Conservation (phyloP, 1,139 yeast species). For the Hemisphaericaspora lyxosophila region DNA sequence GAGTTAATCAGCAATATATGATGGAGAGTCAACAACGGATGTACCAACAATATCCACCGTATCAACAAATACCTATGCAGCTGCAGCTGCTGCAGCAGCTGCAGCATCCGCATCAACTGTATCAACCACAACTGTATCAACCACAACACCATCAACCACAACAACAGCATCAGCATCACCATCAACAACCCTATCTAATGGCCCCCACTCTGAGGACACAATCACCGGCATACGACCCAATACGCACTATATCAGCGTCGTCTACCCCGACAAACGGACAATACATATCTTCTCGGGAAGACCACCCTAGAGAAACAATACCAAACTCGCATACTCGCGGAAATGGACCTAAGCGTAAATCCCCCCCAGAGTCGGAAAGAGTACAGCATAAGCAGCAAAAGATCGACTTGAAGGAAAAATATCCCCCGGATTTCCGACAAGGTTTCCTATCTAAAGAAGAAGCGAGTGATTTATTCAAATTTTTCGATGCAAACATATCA, state of each 20-base stretch:
- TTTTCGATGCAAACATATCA: slow-evolving; percentile 56
- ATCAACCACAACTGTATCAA: slow-evolving; percentile 1
- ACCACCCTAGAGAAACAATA: not conserved
- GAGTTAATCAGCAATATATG: slow-evolving; percentile 31
- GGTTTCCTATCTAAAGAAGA: slow-evolving; percentile 38
- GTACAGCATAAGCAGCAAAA: slow-evolving; percentile 8
- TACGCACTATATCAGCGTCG: no score
- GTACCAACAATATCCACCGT: slow-evolving; percentile 12
- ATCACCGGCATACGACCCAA: not conserved
- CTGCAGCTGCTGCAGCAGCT: no score
- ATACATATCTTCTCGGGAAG: not conserved
- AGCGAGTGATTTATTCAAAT: slow-evolving; percentile 51
- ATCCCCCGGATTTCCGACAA: slow-evolving; percentile 37
- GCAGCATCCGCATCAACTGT: no score
- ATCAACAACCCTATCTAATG: not conserved
- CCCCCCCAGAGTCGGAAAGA: not conserved
- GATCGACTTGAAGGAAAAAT: slow-evolving; percentile 4
- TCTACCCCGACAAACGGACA: not conserved
- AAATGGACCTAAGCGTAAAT: not conserved
- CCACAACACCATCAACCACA: no score
- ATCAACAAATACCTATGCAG: slow-evolving; percentile 7
- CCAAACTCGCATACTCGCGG: not conserved
- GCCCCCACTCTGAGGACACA: not conserved
- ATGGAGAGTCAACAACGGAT: slow-evolving; percentile 21
- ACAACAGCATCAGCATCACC: no score